Evolutionary conservation across 768 basidiomycete species (phyloP), one percentile per base, ranked within the genome.

Genomic region (Psilocybe subaeruginosa): DNA sequence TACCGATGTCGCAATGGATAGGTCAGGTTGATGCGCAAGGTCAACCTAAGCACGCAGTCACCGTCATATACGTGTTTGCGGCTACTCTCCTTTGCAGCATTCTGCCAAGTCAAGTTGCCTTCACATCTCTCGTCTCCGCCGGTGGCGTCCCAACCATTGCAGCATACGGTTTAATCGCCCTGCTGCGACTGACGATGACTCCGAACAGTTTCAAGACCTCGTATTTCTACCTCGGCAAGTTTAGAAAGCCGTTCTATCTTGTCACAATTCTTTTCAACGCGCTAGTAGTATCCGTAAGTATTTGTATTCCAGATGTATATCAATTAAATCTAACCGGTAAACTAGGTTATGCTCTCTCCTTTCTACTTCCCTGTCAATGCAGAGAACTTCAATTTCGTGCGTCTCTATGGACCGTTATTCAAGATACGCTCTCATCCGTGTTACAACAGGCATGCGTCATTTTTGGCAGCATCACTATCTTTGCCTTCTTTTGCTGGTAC

Each of bases 121-220:
- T 97, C 78, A 94, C 90, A 2, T 95, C 93, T 12, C 80, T 97
- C 61, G 84, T 95, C 45, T 95, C 92, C 9, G 95, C 93, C 6
- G 91, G 92, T 23, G 92, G 81, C 4, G 82, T 93, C 2, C 95
- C 94, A 0, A 95, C 91, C 2, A 93, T 95, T 60, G 92, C 93
- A 0, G 91, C 93, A 1, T 96, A 96, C 69, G 92, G 87, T 0
- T 79, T 96, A 47, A 94, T 96, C 61, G 85, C 90, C 8, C 69
- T 91, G 2, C 79, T 95, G 33, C 85, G 92, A 31, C 74, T 95
- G 17, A 85, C 85, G n/a, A 80, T 88, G 80, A 96, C 95, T 0
- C 92, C 89, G 9, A 73, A 89, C 65, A 77, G 82, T 35, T 96
- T 96, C 77, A 83, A 83, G 64, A 76, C 82, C 7, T 92, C 92